A percentile compares a stretch with the other conserved stretches of the same genome.
phyloP scores from a whole-genome alignment of 306 rosid species.

The Dryas octopetala region DNA sequence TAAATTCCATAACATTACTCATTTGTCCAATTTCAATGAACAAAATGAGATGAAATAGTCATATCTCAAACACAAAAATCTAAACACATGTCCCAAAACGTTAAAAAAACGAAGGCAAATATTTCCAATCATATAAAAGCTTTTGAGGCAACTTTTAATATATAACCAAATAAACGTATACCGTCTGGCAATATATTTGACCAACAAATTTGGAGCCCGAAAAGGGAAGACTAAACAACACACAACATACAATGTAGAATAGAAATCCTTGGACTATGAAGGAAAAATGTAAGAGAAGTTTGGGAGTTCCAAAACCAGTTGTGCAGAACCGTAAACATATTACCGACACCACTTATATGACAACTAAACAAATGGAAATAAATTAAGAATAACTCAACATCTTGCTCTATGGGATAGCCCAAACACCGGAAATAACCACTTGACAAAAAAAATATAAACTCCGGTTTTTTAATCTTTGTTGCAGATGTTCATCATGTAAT shows the following conservation, averaged over 20 bases:
- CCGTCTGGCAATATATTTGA: conserved; percentile 10
- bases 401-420: conserved; percentile 27
- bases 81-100: no score
- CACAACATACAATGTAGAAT: conserved; percentile 26
- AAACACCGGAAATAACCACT: conserved; percentile 32
- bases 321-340: conserved; percentile 11
- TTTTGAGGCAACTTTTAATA: conserved; percentile 21
- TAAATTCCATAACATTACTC: no score
- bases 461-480: conserved; percentile 17
- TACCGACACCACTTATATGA: conserved; percentile 34
- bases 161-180: conserved; percentile 22
- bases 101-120: neutral
- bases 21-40: no score
- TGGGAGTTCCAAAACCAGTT: conserved; percentile 46
- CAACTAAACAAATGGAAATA: conserved; percentile 16
- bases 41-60: no score
- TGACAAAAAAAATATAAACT: conserved; percentile 23
- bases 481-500: conserved; percentile 37
- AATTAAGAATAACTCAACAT: conserved; percentile 21
- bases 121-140: neutral
- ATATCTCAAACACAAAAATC: no score
- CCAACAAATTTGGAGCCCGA: conserved; percentile 2
- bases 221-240: neutral
- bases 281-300: conserved; percentile 23
- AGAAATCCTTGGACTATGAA: conserved; percentile 29